phyloP scores from a whole-genome alignment of 768 basidiomycete species.

The Leccinum variicolor region DNA sequence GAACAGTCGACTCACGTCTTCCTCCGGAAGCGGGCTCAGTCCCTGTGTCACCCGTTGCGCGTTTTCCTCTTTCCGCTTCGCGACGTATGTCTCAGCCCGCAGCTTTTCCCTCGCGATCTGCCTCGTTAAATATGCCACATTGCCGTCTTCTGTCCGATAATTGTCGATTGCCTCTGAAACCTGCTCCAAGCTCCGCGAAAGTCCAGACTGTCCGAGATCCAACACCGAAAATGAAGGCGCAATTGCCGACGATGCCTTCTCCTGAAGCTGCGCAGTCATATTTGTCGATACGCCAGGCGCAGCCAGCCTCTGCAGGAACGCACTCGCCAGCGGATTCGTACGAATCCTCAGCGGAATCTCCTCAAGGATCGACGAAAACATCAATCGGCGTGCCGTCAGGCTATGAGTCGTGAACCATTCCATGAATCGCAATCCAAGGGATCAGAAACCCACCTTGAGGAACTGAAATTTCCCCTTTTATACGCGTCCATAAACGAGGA shows the following conservation, averaged over 20 bases:
- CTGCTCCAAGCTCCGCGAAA: conserved; percentile 77
- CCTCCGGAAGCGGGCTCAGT: conserved; percentile 80
- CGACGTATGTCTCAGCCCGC: conserved; percentile 73
- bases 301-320: conserved; percentile 69
- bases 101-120: conserved; percentile 85
- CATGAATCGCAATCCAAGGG: background rate
- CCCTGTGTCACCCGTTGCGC: conserved; percentile 75
- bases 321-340: conserved; percentile 73
- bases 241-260: conserved; percentile 39
- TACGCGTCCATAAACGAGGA: conserved; percentile 76
- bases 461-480: conserved; percentile 81
- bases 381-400: conserved; percentile 74
- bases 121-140: conserved; percentile 81
- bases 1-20: conserved; percentile 80
- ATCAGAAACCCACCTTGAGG: conserved; percentile 58
- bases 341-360: conserved; percentile 85
- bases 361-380: conserved; percentile 81
- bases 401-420: conserved; percentile 38
- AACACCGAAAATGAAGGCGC: conserved; percentile 65
- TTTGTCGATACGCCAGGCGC: conserved; percentile 38
- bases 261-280: conserved; percentile 37
- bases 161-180: conserved; percentile 82
- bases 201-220: conserved; percentile 64
- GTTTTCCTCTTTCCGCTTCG: conserved; percentile 90
- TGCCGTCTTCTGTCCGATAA: conserved; percentile 89